phyloP scores from a whole-genome alignment of 73 alveolate species.

The Tetrahymena borealis region DNA sequence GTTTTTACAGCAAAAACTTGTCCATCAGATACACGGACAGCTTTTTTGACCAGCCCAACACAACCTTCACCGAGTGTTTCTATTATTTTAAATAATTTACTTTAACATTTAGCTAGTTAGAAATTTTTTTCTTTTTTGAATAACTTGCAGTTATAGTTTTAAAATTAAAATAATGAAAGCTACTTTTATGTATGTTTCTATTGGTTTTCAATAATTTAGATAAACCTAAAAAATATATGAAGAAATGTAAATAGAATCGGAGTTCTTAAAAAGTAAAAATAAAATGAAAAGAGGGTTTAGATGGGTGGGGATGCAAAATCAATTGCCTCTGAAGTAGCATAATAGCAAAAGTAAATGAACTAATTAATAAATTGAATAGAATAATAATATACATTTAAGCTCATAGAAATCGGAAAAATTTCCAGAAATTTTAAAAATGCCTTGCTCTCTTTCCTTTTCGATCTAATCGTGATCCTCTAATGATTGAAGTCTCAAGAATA shows the following conservation, averaged over 20 bases:
- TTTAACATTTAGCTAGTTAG: not conserved
- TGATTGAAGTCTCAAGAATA: not conserved
- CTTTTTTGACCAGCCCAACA: conserved; percentile 23
- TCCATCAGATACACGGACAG: conserved; percentile 9
- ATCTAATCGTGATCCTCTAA: not conserved
- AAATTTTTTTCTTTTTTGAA: too few relatives aligned
- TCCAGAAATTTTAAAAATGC: not conserved
- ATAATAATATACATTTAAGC: not conserved
- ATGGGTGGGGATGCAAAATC: too few relatives aligned
- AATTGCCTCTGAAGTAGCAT: too few relatives aligned
- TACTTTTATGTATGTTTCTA: too few relatives aligned
- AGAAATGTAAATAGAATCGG: too few relatives aligned
- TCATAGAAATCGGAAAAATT: not conserved
- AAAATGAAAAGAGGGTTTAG: too few relatives aligned
- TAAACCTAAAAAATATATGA: too few relatives aligned
- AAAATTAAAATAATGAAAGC: too few relatives aligned
- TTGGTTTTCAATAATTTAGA: too few relatives aligned
- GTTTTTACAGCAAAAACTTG: conserved; percentile 25
- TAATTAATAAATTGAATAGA: not conserved
- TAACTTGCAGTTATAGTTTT: too few relatives aligned
- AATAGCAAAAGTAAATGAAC: not conserved
- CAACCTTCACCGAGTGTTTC: conserved; percentile 36
- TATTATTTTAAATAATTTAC: not conserved
- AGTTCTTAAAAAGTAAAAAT: too few relatives aligned
- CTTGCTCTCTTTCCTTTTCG: not conserved